A percentile compares a stretch with the other conserved stretches of the same genome.
Conservation (phyloP, 177 flowering plant species). For the Vitis hybrid region DNA sequence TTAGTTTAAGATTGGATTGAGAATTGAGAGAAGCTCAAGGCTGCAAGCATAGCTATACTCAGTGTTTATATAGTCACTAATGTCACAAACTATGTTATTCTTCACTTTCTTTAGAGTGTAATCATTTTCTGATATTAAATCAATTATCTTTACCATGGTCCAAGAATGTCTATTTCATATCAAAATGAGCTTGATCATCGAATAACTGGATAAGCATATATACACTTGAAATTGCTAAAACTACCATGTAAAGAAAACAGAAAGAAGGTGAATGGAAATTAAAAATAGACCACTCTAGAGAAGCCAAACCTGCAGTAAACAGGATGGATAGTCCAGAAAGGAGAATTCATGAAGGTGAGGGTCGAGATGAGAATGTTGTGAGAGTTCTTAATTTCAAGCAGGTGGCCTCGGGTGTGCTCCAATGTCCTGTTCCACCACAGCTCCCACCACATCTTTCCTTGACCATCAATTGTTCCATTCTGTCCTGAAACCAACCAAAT, state of each 20-base stretch:
- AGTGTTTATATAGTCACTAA: too few species aligned
- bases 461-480: conserved; percentile 96
- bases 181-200: not conserved
- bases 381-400: conserved; percentile 79
- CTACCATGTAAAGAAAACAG: not conserved
- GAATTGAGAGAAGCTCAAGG: too few species aligned
- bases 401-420: conserved; percentile 93
- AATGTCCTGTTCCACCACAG: conserved; percentile 95
- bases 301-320: conserved; percentile 82
- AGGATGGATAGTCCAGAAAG: conserved; percentile 99
- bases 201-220: not conserved
- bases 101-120: not conserved
- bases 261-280: not conserved
- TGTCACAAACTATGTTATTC: too few species aligned
- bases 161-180: not conserved
- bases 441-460: conserved; percentile 98
- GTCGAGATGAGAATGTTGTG: conserved; percentile 77
- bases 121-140: conserved; percentile 3
- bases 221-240: not conserved
- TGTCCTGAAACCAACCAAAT: conserved; percentile 47
- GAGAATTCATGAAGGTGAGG: conserved; percentile 86
- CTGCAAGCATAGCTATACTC: too few species aligned
- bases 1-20: too few species aligned
- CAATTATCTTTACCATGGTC: not conserved
- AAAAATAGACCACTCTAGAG: not conserved